Evolutionary conservation across 2,329 filamentous ascomycete genomes (phyloP).

Genomic region (Paracamarosporium sp.): DNA sequence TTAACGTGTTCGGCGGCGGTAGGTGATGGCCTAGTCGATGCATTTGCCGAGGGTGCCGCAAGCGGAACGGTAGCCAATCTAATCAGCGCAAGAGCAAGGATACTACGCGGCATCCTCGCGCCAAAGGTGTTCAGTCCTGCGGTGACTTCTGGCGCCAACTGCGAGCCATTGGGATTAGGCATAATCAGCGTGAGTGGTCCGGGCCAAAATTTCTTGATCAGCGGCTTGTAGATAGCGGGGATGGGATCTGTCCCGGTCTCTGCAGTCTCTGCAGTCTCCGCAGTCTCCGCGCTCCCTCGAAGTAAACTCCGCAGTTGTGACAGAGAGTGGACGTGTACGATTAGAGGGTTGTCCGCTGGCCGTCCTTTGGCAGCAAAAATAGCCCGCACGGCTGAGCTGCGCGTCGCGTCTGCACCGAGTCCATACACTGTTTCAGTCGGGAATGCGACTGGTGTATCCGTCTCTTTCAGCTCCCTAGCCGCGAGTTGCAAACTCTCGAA

Average conservation of each 20-base stretch:
- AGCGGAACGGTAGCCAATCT: slow-evolving; percentile 77
- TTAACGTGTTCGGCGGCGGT: slow-evolving; percentile 89
- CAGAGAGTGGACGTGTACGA: slow-evolving; percentile 87
- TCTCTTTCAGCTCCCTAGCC: slow-evolving; percentile 68
- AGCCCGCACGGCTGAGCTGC: slow-evolving; percentile 81
- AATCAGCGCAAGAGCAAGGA: slow-evolving; percentile 88
- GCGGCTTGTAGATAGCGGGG: slow-evolving; percentile 75
- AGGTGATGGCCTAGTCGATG: slow-evolving; percentile 89
- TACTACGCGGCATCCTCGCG: slow-evolving; percentile 83
- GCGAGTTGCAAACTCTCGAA: slow-evolving; percentile 66
- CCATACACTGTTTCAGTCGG: slow-evolving; percentile 98
- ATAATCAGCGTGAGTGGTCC: slow-evolving; percentile 91
- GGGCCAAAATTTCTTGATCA: slow-evolving; percentile 90
- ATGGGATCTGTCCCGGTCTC: slow-evolving; percentile 56
- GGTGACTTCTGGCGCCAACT: slow-evolving; percentile 89
- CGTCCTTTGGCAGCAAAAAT: slow-evolving; percentile 92
- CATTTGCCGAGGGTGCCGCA: slow-evolving; percentile 92
- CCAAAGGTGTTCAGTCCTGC: slow-evolving; percentile 86
- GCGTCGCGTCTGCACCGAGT: slow-evolving; percentile 92
- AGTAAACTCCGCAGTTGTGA: slow-evolving; percentile 74
- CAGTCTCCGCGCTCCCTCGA: slow-evolving; percentile 14
- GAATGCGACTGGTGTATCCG: slow-evolving; percentile 84
- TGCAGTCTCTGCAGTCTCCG: slow-evolving; percentile 7
- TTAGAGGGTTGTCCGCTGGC: slow-evolving; percentile 93
- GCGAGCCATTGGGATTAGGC: slow-evolving; percentile 72